Evolutionary conservation across 2,329 filamentous ascomycete genomes (phyloP).

Genomic region (Whalleya microplaca): DNA sequence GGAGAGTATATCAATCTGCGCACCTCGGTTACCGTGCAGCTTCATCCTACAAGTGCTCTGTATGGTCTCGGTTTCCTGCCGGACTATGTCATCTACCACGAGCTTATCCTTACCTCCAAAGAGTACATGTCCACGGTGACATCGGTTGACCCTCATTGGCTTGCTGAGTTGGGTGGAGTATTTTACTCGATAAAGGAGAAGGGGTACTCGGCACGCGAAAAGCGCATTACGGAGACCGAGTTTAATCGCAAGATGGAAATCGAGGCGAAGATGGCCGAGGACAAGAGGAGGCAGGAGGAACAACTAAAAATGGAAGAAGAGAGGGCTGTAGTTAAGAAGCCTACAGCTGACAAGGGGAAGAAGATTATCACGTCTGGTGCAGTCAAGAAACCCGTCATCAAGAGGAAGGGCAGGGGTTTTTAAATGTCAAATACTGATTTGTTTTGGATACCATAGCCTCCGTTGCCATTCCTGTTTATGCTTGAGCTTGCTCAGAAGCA

Average conservation of each 20-base stretch:
- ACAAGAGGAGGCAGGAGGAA: slow-evolving; percentile 71
- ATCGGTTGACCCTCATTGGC: slow-evolving; percentile 93
- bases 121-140: slow-evolving; percentile 99
- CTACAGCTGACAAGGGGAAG: slow-evolving; percentile 45
- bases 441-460: slow-evolving; percentile 4
- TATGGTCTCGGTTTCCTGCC: slow-evolving; percentile 93
- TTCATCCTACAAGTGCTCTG: slow-evolving; percentile 91
- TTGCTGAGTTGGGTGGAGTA: slow-evolving; percentile 93
- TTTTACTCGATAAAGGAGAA: slow-evolving; percentile 99
- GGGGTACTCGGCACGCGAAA: slow-evolving; percentile 86
- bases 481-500: slow-evolving; percentile 4
- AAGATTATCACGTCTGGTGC: slow-evolving; percentile 65
- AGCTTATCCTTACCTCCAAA: slow-evolving; percentile 93
- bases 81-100: slow-evolving; percentile 97
- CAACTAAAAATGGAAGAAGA: slow-evolving; percentile 55
- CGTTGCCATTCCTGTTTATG: neutral
- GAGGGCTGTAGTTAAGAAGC: slow-evolving; percentile 48
- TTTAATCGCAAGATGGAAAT: slow-evolving; percentile 94
- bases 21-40: slow-evolving; percentile 89
- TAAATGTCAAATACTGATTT: slow-evolving; percentile 31
- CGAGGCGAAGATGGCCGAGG: slow-evolving; percentile 87
- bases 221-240: slow-evolving; percentile 85
- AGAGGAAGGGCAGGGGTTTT: slow-evolving; percentile 59
- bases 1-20: slow-evolving; percentile 97
- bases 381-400: slow-evolving; percentile 63